phyloP scores from a whole-genome alignment of 306 rosid species.

The Vicia faba region DNA sequence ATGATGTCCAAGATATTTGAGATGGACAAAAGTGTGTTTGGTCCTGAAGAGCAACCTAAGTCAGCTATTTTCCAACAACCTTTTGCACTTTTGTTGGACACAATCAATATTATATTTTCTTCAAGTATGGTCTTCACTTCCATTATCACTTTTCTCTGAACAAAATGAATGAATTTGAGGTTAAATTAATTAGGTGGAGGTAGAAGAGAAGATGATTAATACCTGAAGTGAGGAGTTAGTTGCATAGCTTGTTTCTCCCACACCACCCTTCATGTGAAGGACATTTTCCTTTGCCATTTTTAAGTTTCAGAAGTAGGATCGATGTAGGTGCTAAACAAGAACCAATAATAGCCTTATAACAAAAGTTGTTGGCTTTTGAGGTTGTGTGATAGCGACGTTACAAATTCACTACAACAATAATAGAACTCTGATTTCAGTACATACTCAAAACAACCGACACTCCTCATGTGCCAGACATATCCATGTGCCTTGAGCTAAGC shows the following conservation, averaged over 20 bases:
- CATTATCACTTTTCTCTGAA: not conserved
- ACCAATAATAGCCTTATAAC: no score
- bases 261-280: constrained; percentile 3
- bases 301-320: no score
- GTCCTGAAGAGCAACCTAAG: constrained; percentile 18
- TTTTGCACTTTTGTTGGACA: not conserved
- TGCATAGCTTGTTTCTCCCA: constrained; percentile 20
- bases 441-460: no score
- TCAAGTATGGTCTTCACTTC: not conserved
- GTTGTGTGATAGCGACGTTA: no score
- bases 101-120: not conserved
- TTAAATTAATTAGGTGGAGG: no score
- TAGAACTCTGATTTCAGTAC: no score
- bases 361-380: no score
- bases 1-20: not conserved
- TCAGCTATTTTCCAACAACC: not conserved
- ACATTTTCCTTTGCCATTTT: not conserved
- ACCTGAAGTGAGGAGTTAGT: constrained; percentile 7
- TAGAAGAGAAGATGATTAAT: not conserved
- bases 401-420: no score
- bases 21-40: not conserved
- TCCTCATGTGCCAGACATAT: no score
- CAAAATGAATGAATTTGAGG: not conserved
- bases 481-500: no score
- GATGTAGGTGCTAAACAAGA: not conserved